These are phyloP conservation scores for Galerina sulciceps DNA, from an alignment of 768 basidiomycete species.

Conservation along the genomic window DNA sequence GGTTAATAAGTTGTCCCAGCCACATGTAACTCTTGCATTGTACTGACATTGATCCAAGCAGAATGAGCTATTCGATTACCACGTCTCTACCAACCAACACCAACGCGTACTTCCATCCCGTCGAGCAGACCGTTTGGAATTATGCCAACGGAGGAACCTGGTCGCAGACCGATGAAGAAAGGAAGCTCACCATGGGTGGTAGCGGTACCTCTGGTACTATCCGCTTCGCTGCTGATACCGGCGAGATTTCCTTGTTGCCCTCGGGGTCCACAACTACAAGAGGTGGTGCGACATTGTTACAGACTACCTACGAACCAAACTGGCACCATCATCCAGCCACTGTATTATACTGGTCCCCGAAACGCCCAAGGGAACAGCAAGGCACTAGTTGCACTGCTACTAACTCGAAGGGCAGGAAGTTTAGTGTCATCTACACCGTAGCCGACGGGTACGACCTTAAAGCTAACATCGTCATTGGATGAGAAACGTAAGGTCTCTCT, in stretches of 20 bases:
- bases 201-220: conserved; percentile 45
- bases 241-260: conserved; percentile 34
- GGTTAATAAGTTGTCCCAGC: too few relatives aligned
- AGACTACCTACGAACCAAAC: conserved; percentile 27
- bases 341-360: conserved; percentile 28
- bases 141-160: conserved; percentile 28
- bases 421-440: conserved; percentile 8
- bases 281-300: conserved; percentile 43
- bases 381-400: conserved; percentile 3
- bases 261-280: conserved; percentile 44
- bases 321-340: conserved; percentile 25
- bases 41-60: background rate
- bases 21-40: too few relatives aligned
- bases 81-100: conserved; percentile 12
- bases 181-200: conserved; percentile 34
- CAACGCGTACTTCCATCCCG: conserved; percentile 29
- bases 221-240: conserved; percentile 31
- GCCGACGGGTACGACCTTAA: conserved; percentile 11
- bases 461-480: conserved; percentile 12
- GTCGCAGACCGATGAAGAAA: conserved; percentile 1
- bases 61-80: conserved; percentile 13
- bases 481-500: background rate
- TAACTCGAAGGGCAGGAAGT: conserved; percentile 1
- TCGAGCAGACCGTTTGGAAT: conserved; percentile 38
- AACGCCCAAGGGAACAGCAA: conserved; percentile 9